These are phyloP conservation scores for Tylopilus sp. DNA, from an alignment of 768 basidiomycete species.

Conservation along the genomic window DNA sequence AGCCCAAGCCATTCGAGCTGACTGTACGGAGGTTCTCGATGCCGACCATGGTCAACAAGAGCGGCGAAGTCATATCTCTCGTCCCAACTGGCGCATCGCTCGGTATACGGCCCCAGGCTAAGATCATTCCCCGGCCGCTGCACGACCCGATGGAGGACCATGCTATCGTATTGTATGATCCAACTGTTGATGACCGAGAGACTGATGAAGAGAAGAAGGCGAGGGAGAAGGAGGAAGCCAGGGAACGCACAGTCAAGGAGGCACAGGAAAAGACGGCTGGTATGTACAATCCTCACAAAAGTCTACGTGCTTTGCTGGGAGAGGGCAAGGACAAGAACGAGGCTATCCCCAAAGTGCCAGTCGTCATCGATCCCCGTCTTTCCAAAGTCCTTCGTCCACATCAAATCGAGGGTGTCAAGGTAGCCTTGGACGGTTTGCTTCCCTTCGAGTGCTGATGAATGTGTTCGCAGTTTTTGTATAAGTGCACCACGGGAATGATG, in stretches of 20 bases:
- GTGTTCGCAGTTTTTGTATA: conserved; percentile 78
- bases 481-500: conserved; percentile 90
- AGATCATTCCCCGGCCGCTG: conserved; percentile 84
- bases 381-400: conserved; percentile 90
- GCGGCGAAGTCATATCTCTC: conserved; percentile 57
- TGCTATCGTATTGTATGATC: conserved; percentile 95
- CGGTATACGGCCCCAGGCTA: conserved; percentile 78
- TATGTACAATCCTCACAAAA: conserved; percentile 90
- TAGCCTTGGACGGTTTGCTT: conserved; percentile 31
- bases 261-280: conserved; percentile 68
- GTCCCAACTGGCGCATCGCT: conserved; percentile 68
- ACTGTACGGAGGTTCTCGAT: conserved; percentile 70
- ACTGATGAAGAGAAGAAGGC: conserved; percentile 82
- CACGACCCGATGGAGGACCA: conserved; percentile 98
- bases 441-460: conserved; percentile 2
- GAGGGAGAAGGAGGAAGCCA: conserved; percentile 70
- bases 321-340: conserved; percentile 66
- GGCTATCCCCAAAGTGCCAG: conserved; percentile 77
- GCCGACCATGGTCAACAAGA: conserved; percentile 72
- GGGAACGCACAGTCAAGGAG: conserved; percentile 57
- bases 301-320: conserved; percentile 72
- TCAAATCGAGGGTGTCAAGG: conserved; percentile 98
- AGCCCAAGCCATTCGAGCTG: conserved; percentile 72
- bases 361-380: conserved; percentile 91
- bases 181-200: conserved; percentile 90